A percentile compares a stretch with the other conserved stretches of the same genome.
These are phyloP conservation scores for Excoecaria agallocha DNA, from an alignment of 345 rosid genomes.

Conservation along the genomic window DNA sequence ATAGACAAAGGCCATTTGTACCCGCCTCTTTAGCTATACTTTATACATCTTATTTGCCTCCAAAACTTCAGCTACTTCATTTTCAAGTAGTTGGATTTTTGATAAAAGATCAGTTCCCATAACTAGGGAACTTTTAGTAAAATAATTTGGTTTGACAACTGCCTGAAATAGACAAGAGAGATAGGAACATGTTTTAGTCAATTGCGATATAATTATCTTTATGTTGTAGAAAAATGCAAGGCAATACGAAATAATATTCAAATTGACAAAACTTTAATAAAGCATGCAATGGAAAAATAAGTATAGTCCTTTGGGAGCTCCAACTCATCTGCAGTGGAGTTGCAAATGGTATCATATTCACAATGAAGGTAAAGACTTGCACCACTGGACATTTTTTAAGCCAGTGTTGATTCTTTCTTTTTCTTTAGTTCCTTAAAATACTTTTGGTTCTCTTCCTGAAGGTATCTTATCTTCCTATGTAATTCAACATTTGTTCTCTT, in stretches of 20 bases:
- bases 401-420: slow-evolving; percentile 22
- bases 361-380: slow-evolving; percentile 17
- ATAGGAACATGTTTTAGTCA: neutral
- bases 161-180: slow-evolving; percentile 30
- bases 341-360: slow-evolving; percentile 10
- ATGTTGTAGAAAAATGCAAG: neutral
- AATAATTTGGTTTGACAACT: slow-evolving; percentile 14
- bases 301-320: slow-evolving; percentile 27
- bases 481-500: slow-evolving; percentile 49
- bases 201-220: neutral
- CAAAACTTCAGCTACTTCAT: slow-evolving; percentile 50
- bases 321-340: slow-evolving; percentile 18
- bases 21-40: slow-evolving; percentile 54
- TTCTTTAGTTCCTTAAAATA: slow-evolving; percentile 30
- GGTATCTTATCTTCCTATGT: slow-evolving; percentile 49
- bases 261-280: neutral
- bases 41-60: slow-evolving; percentile 58
- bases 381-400: slow-evolving; percentile 11
- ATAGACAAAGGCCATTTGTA: neutral
- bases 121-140: slow-evolving; percentile 18
- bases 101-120: slow-evolving; percentile 28
- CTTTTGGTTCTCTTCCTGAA: slow-evolving; percentile 55
- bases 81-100: slow-evolving; percentile 48
- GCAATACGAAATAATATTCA: neutral
- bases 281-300: slow-evolving; percentile 6